phyloP scores from a whole-genome alignment of 176 grass and related monocot species.

The Rhynchospora pubera region DNA sequence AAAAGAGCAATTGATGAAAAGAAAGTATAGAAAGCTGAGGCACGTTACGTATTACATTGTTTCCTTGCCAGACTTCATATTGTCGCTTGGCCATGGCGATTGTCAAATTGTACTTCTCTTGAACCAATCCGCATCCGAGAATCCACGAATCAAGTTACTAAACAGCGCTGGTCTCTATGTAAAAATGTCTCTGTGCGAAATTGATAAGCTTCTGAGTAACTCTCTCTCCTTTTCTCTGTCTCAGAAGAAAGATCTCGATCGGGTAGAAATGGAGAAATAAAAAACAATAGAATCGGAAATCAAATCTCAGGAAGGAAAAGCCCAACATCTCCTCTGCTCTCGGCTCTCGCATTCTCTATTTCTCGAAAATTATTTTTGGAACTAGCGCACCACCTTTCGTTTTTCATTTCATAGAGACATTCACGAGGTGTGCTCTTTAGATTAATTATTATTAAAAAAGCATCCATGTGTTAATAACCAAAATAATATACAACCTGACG shows the following conservation, averaged over 20 bases:
- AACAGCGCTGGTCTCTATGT: not conserved
- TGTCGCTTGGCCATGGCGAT: conserved; percentile 57
- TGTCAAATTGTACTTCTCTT: not conserved
- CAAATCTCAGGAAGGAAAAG: not conserved
- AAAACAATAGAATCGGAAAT: not conserved
- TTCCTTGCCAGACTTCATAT: conserved; percentile 77
- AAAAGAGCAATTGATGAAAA: not conserved
- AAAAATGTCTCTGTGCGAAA: too few relatives aligned
- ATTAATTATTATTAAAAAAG: too few relatives aligned
- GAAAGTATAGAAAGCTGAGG: not conserved
- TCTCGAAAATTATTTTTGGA: not conserved
- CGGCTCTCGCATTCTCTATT: not conserved
- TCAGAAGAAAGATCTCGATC: not conserved
- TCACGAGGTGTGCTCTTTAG: not conserved
- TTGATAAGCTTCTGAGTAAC: not conserved
- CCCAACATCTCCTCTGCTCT: not conserved
- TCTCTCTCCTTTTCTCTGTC: not conserved
- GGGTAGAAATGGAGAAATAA: not conserved
- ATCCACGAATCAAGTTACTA: not conserved
- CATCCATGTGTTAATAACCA: too few relatives aligned
- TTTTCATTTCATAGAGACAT: not conserved
- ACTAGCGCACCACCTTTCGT: not conserved
- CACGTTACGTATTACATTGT: conserved; percentile 73
- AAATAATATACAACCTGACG: too few relatives aligned
- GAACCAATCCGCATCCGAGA: not conserved